Evolutionary conservation across 192 early-diverging fungal genomes (phyloP).

Genomic region (Umbelopsis sp.): DNA sequence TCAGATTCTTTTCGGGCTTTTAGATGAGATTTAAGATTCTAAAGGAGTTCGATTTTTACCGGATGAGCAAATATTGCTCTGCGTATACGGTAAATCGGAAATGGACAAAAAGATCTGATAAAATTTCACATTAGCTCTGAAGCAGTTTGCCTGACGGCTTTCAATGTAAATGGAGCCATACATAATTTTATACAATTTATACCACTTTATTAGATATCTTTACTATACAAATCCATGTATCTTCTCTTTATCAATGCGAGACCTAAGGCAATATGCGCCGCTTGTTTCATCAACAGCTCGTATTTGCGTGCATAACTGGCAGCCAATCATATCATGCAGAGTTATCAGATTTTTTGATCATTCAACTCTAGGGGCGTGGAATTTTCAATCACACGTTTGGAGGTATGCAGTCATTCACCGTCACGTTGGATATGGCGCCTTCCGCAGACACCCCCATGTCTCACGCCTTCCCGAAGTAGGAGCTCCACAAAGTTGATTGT

Average conservation of each 20-base stretch:
- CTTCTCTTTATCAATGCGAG: background rate
- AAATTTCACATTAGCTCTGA: background rate
- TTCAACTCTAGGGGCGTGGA: too few relatives aligned
- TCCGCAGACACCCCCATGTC: too few relatives aligned
- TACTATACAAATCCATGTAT: too few relatives aligned
- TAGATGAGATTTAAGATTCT: background rate
- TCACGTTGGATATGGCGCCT: too few relatives aligned
- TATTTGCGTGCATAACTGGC: background rate
- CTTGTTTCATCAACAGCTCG: background rate
- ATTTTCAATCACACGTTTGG: too few relatives aligned
- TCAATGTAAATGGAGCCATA: too few relatives aligned
- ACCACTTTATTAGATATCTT: too few relatives aligned
- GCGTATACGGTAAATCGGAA: background rate
- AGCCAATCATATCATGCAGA: slow-evolving; percentile 1
- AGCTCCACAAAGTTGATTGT: too few relatives aligned
- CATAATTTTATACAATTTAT: too few relatives aligned
- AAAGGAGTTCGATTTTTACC: background rate
- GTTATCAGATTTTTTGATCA: background rate
- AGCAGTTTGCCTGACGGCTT: too few relatives aligned
- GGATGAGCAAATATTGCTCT: background rate
- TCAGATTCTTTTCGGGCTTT: slow-evolving; percentile 18
- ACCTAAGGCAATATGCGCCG: background rate
- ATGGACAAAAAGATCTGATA: slow-evolving; percentile 12
- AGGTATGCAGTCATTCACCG: too few relatives aligned
- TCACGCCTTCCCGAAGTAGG: too few relatives aligned